Conservation (phyloP, 257 asterid genomes). For the Thymus quinquecostatus region DNA sequence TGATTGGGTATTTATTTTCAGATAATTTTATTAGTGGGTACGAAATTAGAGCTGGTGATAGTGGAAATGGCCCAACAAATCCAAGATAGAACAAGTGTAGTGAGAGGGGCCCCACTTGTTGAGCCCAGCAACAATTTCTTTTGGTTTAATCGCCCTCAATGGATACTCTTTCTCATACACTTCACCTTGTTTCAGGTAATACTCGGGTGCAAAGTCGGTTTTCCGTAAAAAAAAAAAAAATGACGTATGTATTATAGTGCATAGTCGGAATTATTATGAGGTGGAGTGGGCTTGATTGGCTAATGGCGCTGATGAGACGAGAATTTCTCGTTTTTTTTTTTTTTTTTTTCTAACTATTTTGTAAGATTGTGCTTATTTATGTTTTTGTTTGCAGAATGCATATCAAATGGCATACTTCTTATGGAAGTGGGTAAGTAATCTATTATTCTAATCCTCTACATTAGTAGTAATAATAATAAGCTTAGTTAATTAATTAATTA, state of each 20-base stretch:
- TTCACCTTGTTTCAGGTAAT: slow-evolving; percentile 62
- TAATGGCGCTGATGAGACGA: too few species aligned
- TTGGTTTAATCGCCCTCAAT: slow-evolving; percentile 65
- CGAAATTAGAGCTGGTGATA: slow-evolving; percentile 65
- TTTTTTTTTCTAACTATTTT: too few species aligned
- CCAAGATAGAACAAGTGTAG: slow-evolving; percentile 53
- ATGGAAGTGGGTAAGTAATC: slow-evolving; percentile 61
- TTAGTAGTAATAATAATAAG: neutral
- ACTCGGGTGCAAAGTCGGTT: too few species aligned
- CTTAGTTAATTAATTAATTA: neutral
- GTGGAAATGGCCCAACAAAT: slow-evolving; percentile 76
- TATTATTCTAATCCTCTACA: neutral
- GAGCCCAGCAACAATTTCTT: slow-evolving; percentile 63
- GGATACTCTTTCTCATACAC: slow-evolving; percentile 70
- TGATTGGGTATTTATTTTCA: slow-evolving; percentile 7
- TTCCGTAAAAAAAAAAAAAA: too few species aligned
- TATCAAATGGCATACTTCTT: slow-evolving; percentile 75
- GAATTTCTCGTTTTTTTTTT: too few species aligned
- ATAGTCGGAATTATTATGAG: too few species aligned
- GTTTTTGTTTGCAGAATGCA: slow-evolving; percentile 53
- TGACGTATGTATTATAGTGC: too few species aligned
- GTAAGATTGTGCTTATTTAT: neutral
- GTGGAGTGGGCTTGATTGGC: too few species aligned
- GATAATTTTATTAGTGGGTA: slow-evolving; percentile 58
- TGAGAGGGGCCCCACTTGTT: slow-evolving; percentile 68